These are phyloP conservation scores for Mortierella sp. DNA, from an alignment of 371 early-diverging fungal genomes.

Conservation along the genomic window DNA sequence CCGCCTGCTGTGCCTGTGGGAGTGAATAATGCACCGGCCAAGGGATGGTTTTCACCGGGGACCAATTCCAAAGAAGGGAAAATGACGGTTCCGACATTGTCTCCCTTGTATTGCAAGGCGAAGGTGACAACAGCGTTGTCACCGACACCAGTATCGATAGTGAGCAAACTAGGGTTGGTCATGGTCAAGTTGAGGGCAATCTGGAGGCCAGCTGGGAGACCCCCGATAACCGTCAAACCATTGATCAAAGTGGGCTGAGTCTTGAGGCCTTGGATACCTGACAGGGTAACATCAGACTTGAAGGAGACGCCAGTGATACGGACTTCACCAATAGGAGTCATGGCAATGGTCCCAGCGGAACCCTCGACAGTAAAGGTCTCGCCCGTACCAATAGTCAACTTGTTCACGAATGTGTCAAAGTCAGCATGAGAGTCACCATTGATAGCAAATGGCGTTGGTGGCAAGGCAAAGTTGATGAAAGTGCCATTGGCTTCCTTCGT, in stretches of 20 bases:
- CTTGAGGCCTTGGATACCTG: constrained; percentile 71
- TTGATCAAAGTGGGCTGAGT: constrained; percentile 64
- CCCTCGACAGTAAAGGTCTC: constrained; percentile 65
- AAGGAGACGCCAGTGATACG: constrained; percentile 66
- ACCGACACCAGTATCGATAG: constrained; percentile 64
- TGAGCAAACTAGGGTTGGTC: constrained; percentile 67
- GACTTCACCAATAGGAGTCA: constrained; percentile 69
- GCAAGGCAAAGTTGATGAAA: constrained; percentile 59
- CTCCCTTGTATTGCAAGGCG: constrained; percentile 59
- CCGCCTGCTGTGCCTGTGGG: constrained; percentile 63
- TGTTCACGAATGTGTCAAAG: constrained; percentile 65
- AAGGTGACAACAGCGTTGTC: constrained; percentile 59
- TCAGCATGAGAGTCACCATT: constrained; percentile 56
- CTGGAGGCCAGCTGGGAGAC: constrained; percentile 59
- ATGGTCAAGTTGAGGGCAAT: constrained; percentile 66
- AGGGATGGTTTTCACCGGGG: constrained; percentile 61
- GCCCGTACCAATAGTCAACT: constrained; percentile 59
- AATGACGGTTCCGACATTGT: constrained; percentile 64
- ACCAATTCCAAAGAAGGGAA: constrained; percentile 59
- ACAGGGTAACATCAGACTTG: constrained; percentile 62
- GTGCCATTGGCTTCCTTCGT: constrained; percentile 62
- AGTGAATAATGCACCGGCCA: constrained; percentile 62
- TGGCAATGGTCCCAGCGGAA: constrained; percentile 62
- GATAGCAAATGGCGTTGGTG: constrained; percentile 61
- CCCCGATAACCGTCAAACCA: constrained; percentile 69